Conservation (phyloP, 306 rosid genomes). For the Prinsepia uniflora region DNA sequence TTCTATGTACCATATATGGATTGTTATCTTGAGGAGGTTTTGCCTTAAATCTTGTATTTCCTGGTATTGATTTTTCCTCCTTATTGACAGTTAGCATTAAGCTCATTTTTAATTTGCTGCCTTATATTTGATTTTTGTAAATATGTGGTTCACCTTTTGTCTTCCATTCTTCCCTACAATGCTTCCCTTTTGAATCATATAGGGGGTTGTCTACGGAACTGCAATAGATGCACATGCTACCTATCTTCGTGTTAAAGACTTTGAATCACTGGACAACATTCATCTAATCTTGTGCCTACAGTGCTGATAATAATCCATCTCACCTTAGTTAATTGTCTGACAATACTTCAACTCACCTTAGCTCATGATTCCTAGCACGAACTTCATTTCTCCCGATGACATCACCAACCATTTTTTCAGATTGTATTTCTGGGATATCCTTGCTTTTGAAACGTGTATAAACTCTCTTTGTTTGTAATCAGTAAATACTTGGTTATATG, state of each 20-base stretch:
- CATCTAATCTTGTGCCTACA: background rate
- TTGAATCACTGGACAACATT: background rate
- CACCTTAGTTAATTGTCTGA: background rate
- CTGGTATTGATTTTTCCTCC: background rate
- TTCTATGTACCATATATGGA: background rate
- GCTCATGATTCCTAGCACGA: background rate
- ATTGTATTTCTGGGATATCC: background rate
- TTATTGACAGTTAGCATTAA: background rate
- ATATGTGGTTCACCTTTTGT: background rate
- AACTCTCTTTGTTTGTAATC: background rate
- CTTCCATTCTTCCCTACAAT: background rate
- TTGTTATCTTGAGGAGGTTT: background rate
- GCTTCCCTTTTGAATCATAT: background rate
- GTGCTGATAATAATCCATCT: background rate
- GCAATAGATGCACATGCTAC: slow-evolving; percentile 2
- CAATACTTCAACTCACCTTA: background rate
- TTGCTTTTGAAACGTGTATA: background rate
- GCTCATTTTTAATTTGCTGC: background rate
- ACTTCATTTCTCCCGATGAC: background rate
- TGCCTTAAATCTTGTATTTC: background rate
- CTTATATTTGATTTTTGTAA: background rate
- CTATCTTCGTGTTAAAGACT: background rate
- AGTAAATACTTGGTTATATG: background rate
- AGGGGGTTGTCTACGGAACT: background rate
- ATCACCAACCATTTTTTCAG: background rate